Percentiles rank a stretch among this genome's conserved stretches.
These are phyloP conservation scores for Rhododendron mucronatum DNA, from an alignment of 148 eudicot species.

Conservation along the genomic window DNA sequence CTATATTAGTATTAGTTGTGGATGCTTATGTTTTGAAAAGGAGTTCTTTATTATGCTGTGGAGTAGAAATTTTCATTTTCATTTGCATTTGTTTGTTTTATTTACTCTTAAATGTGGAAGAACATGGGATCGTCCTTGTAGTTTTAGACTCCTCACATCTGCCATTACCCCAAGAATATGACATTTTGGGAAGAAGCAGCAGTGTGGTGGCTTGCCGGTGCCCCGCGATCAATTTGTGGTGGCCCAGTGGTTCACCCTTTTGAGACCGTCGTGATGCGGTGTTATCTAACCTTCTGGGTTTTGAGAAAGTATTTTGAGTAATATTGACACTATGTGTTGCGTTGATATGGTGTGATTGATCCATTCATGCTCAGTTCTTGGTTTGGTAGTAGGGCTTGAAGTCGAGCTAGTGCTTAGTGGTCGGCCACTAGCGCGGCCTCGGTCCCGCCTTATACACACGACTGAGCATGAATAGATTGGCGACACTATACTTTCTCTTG, in stretches of 20 bases:
- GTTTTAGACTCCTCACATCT: not conserved
- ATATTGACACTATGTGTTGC: not conserved
- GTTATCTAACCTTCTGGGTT: not conserved
- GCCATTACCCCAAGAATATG: not conserved
- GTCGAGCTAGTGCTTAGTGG: not conserved
- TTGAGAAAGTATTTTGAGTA: not conserved
- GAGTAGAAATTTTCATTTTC: not conserved
- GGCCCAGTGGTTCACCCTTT: not conserved
- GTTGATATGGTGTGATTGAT: not conserved
- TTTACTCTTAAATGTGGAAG: not conserved
- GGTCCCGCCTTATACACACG: not conserved
- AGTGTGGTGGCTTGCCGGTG: not conserved
- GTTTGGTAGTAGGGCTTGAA: not conserved
- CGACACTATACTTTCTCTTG: not conserved
- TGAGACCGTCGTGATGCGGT: not conserved
- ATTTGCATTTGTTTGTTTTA: not conserved
- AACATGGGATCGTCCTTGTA: not conserved
- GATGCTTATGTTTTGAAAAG: not conserved
- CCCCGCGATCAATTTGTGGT: slow-evolving; percentile 3
- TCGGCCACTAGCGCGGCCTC: not conserved
- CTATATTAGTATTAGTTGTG: not conserved
- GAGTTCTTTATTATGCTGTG: not conserved
- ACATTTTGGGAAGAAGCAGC: not conserved
- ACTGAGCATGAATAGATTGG: not conserved
- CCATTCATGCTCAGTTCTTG: not conserved